These are phyloP conservation scores for Oryza australiensis DNA, from an alignment of 176 grass and related monocot genomes.

Conservation along the genomic window DNA sequence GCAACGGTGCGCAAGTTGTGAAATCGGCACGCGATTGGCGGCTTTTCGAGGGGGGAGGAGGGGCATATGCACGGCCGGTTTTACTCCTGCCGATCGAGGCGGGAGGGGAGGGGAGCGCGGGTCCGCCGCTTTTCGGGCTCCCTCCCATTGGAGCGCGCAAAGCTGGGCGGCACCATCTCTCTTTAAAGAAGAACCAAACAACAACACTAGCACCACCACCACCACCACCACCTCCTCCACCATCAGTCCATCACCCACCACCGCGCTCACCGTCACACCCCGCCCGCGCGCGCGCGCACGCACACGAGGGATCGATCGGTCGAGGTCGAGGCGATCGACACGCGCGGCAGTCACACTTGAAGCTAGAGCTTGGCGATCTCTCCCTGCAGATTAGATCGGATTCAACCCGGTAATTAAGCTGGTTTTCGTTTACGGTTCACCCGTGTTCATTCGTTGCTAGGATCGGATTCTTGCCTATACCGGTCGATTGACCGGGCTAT, in stretches of 20 bases:
- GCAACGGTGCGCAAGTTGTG: constrained; percentile 42
- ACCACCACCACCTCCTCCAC: constrained; percentile 32
- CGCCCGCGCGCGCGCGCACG: not conserved
- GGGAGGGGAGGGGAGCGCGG: constrained; percentile 29
- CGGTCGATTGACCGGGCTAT: constrained; percentile 2
- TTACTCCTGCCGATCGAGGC: constrained; percentile 11
- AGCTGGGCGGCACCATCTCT: constrained; percentile 65
- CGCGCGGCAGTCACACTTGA: constrained; percentile 26
- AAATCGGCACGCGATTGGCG: constrained; percentile 48
- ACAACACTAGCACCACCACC: constrained; percentile 40
- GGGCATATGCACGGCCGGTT: constrained; percentile 44
- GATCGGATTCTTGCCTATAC: not conserved
- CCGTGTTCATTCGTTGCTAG: too few species aligned
- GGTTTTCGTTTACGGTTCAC: too few species aligned
- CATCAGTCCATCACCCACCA: constrained; percentile 30
- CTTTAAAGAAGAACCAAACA: constrained; percentile 37
- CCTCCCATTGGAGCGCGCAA: constrained; percentile 69
- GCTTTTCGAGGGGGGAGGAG: constrained; percentile 37
- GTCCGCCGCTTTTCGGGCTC: constrained; percentile 60
- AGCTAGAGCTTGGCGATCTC: constrained; percentile 21
- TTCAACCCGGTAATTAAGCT: constrained; percentile 26
- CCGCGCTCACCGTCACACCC: constrained; percentile 39
- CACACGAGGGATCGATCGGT: not conserved
- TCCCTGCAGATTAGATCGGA: constrained; percentile 33
- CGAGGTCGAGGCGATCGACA: not conserved